Base-by-base conservation (phyloP, 352 stramenopile species). In the Globisporangium spiculum region DNA sequence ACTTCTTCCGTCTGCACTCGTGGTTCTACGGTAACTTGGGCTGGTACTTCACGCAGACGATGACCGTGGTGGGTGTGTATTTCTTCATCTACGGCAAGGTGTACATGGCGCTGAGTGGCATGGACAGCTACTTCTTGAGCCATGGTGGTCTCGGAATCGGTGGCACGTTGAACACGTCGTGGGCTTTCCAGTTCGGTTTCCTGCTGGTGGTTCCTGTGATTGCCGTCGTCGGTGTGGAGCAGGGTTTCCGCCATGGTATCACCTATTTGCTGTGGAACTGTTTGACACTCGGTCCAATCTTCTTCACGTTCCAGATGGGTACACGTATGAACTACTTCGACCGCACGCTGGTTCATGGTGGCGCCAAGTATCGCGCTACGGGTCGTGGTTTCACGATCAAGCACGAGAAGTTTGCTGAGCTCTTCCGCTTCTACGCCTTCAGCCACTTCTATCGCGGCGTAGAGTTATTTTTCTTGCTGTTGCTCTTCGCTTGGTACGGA, bases 251-350 rank as follows among this genome's bases (percentile, higher is more conserved):
- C 30, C 89, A 96, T 48, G 97, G 95, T 79, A 85, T 97, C 63
- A 97, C 83, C 7, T 95, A 94, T 68, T 82, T 98, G 62, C 71
- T 98, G 30, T 96, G 97, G 84, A 98, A 99, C 69, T 96, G 98
- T 67, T 77, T 98, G 41, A 99, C 96, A 52, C 93, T 98, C n/a
- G 97, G 97, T 55, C 97, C 97, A n/a, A 83, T 99, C 41, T 98
- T 99, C 81, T 99, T 99, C 73, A 99, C 98, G 71, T 99, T 99
- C 84, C 97, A 78, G 75, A 99, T 99, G 83, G 97, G 98, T 65
- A 99, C 97, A 18, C 97, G 98, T 76, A 98, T 98, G 74, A 92
- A 98, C 78, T 99, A 99, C 85, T 99, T 99, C 77, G 93, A 98
- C 55, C 97, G 98, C 67, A 99, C 97, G 22, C 87, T 99, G 73